A percentile compares a stretch with the other conserved stretches of the same genome.
Evolutionary conservation across 192 early-diverging fungal species (phyloP).

Genomic region (Endogone sp.): DNA sequence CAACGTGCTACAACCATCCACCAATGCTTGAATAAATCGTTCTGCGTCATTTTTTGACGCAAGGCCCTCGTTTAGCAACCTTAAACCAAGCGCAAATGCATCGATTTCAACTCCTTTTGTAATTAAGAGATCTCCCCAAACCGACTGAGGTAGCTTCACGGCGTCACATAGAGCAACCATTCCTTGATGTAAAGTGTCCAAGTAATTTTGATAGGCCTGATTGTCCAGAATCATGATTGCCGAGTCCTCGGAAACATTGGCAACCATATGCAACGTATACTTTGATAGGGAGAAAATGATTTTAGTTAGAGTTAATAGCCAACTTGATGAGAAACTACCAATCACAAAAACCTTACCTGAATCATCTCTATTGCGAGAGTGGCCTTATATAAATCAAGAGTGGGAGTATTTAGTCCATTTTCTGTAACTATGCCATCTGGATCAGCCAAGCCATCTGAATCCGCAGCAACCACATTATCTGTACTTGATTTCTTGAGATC

Average conservation of each 20-base stretch:
- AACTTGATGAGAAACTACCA: not conserved
- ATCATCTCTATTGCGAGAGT: slow-evolving; percentile 57
- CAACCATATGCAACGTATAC: slow-evolving; percentile 40
- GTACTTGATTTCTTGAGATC: not conserved
- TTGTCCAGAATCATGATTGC: slow-evolving; percentile 39
- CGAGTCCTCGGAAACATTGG: slow-evolving; percentile 41
- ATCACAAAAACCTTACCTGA: slow-evolving; percentile 37
- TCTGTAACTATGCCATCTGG: not conserved
- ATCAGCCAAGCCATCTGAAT: too few species aligned
- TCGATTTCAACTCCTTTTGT: slow-evolving; percentile 35
- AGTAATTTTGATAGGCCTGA: slow-evolving; percentile 42
- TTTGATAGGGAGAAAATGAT: slow-evolving; percentile 8
- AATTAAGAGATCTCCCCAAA: slow-evolving; percentile 46
- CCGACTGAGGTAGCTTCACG: slow-evolving; percentile 43
- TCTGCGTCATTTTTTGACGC: slow-evolving; percentile 12
- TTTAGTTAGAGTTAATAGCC: slow-evolving; percentile 18
- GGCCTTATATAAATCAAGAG: slow-evolving; percentile 52
- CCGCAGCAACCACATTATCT: too few species aligned
- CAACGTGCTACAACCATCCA: slow-evolving; percentile 19
- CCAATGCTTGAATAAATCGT: slow-evolving; percentile 26
- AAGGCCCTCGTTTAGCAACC: slow-evolving; percentile 21
- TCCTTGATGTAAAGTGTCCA: slow-evolving; percentile 38
- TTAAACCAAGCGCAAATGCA: slow-evolving; percentile 23
- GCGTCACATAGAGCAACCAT: slow-evolving; percentile 41
- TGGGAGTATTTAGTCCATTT: slow-evolving; percentile 22